Percentiles rank a stretch among this genome's conserved stretches.
phyloP scores from a whole-genome alignment of 345 rosid genomes.

The Punica granatum region DNA sequence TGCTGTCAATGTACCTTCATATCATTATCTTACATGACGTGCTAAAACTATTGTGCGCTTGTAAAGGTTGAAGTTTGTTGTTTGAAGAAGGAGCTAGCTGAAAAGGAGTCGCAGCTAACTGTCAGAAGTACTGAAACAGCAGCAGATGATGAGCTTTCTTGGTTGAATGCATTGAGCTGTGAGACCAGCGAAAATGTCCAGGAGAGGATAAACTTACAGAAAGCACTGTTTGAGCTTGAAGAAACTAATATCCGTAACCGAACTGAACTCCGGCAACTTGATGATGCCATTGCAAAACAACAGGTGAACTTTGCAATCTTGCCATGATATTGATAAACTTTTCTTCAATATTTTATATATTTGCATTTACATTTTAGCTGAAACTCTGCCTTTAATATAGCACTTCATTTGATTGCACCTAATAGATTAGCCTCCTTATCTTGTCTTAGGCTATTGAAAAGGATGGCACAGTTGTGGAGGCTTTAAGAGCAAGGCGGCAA shows the following conservation, averaged over 20 bases:
- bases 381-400: not conserved
- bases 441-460: slow-evolving; percentile 48
- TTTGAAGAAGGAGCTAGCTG: slow-evolving; percentile 79
- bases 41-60: slow-evolving; percentile 13
- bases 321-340: not conserved
- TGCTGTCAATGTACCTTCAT: not conserved
- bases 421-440: not conserved
- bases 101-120: slow-evolving; percentile 68
- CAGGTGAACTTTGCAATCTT: slow-evolving; percentile 39
- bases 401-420: not conserved
- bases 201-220: slow-evolving; percentile 88
- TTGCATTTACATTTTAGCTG: not conserved
- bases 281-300: slow-evolving; percentile 70
- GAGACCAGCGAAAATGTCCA: slow-evolving; percentile 95
- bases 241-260: slow-evolving; percentile 73
- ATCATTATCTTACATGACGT: not conserved
- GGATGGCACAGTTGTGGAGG: slow-evolving; percentile 48
- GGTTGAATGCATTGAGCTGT: slow-evolving; percentile 80
- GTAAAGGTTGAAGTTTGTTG: slow-evolving; percentile 67
- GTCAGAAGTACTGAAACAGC: slow-evolving; percentile 67
- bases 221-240: slow-evolving; percentile 88
- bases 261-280: slow-evolving; percentile 77
- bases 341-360: not conserved
- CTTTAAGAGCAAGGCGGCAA: slow-evolving; percentile 72
- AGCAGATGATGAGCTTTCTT: slow-evolving; percentile 78